A percentile compares a stretch with the other conserved stretches of the same genome.
These are phyloP conservation scores for Penicillium sp. DNA, from an alignment of 2,329 filamentous ascomycete species.

Conservation along the genomic window DNA sequence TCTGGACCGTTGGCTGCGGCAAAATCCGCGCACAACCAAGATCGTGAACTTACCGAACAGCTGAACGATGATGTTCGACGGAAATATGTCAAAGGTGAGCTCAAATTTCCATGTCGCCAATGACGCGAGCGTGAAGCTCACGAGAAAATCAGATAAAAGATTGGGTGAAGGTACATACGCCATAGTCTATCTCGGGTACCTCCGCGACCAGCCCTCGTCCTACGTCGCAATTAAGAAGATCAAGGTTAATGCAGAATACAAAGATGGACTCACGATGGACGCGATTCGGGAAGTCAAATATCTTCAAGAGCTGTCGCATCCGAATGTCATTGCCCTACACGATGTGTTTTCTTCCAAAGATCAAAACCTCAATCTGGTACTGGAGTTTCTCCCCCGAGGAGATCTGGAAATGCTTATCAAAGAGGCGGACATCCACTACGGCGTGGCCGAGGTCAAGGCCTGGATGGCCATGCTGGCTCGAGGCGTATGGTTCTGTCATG, in stretches of 20 bases:
- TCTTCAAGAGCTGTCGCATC: constrained; percentile 88
- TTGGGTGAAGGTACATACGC: constrained; percentile 97
- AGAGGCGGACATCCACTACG: constrained; percentile 79
- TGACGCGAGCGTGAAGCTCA: neutral
- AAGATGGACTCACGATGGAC: constrained; percentile 89
- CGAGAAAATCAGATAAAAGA: constrained; percentile 65
- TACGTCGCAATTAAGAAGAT: constrained; percentile 69
- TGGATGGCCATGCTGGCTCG: constrained; percentile 98
- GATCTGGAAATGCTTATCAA: constrained; percentile 94
- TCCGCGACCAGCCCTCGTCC: constrained; percentile 66
- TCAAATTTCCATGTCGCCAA: neutral
- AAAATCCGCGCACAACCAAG: constrained; percentile 21
- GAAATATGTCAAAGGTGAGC: constrained; percentile 82
- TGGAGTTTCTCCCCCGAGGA: constrained; percentile 90
- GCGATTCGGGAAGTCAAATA: constrained; percentile 94
- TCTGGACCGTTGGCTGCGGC: constrained; percentile 15
- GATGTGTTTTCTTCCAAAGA: constrained; percentile 95
- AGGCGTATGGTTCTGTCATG: constrained; percentile 94
- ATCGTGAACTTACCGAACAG: constrained; percentile 62
- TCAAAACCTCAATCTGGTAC: constrained; percentile 92
- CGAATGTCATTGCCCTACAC: constrained; percentile 90
- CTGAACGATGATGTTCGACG: constrained; percentile 77
- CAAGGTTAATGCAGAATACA: constrained; percentile 61
- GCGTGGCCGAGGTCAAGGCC: constrained; percentile 86
- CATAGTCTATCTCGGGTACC: constrained; percentile 85